A percentile compares a stretch with the other conserved stretches of the same genome.
phyloP scores from a whole-genome alignment of 345 rosid genomes.

The Brassica juncea region DNA sequence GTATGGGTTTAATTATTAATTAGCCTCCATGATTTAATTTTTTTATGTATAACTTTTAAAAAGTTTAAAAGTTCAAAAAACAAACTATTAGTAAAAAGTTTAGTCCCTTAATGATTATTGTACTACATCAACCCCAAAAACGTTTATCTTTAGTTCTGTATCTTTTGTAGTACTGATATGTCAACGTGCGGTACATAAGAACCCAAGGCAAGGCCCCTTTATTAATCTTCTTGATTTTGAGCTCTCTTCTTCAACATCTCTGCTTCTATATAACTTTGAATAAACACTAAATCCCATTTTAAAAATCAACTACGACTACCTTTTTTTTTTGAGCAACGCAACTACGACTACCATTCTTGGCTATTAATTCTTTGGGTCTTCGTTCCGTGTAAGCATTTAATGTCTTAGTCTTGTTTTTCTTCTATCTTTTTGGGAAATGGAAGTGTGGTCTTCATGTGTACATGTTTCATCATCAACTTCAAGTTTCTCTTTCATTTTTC shows the following conservation, averaged over 20 bases:
- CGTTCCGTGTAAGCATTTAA: constrained; percentile 37
- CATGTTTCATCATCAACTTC: neutral
- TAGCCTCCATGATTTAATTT: neutral
- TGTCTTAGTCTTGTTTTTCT: constrained; percentile 10
- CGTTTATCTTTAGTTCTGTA: neutral
- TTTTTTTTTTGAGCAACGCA: neutral
- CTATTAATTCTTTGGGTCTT: constrained; percentile 14
- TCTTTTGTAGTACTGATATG: constrained; percentile 33
- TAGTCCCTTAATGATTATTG: constrained; percentile 26
- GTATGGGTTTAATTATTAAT: neutral
- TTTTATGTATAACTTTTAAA: neutral
- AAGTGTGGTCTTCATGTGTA: constrained; percentile 24
- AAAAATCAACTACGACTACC: neutral
- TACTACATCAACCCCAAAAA: constrained; percentile 16
- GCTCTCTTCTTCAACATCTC: constrained; percentile 27
- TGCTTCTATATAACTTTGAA: constrained; percentile 12
- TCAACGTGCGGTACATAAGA: constrained; percentile 41
- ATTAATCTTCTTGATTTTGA: neutral
- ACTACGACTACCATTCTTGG: neutral
- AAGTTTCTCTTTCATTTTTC: constrained; percentile 12
- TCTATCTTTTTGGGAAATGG: constrained; percentile 36
- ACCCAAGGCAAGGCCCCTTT: neutral
- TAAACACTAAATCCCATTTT: constrained; percentile 5
- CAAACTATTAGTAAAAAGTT: neutral
- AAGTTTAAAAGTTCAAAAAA: neutral